Evolutionary conservation across 352 stramenopile genomes (phyloP).

Genomic region (Phytophthora tubulina): DNA sequence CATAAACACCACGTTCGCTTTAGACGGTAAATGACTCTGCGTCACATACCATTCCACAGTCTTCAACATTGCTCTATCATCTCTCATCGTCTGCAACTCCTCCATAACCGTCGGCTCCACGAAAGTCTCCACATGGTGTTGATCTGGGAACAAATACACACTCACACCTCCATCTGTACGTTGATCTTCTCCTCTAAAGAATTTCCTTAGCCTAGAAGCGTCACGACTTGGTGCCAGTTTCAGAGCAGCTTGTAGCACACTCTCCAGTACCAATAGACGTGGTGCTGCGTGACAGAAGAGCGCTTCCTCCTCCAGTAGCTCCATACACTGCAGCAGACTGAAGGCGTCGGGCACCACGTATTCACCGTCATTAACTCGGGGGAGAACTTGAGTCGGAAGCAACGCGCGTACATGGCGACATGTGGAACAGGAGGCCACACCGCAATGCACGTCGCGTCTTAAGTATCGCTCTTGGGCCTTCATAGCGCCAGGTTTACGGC

Average conservation of each 20-base stretch:
- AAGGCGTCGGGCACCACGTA: slow-evolving; percentile 81
- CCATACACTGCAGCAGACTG: slow-evolving; percentile 78
- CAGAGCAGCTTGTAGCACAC: slow-evolving; percentile 68
- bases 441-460: slow-evolving; percentile 77
- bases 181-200: slow-evolving; percentile 67
- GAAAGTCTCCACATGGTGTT: slow-evolving; percentile 72
- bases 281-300: slow-evolving; percentile 49
- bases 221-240: slow-evolving; percentile 75
- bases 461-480: slow-evolving; percentile 79
- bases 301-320: slow-evolving; percentile 73
- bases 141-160: slow-evolving; percentile 74
- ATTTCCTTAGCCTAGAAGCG: slow-evolving; percentile 68
- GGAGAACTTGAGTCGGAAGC: slow-evolving; percentile 42
- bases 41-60: slow-evolving; percentile 73
- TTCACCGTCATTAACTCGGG: slow-evolving; percentile 48
- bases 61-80: slow-evolving; percentile 61
- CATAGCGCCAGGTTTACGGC: slow-evolving; percentile 77
- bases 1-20: slow-evolving; percentile 65
- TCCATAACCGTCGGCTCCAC: slow-evolving; percentile 53
- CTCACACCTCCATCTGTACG: slow-evolving; percentile 52
- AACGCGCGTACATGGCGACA: slow-evolving; percentile 48
- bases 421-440: slow-evolving; percentile 53
- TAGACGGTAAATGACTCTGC: slow-evolving; percentile 45
- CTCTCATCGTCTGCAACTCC: slow-evolving; percentile 47
- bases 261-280: slow-evolving; percentile 80